Conservation (phyloP, 192 early-diverging fungal genomes). For the Glomus cerebriforme region DNA sequence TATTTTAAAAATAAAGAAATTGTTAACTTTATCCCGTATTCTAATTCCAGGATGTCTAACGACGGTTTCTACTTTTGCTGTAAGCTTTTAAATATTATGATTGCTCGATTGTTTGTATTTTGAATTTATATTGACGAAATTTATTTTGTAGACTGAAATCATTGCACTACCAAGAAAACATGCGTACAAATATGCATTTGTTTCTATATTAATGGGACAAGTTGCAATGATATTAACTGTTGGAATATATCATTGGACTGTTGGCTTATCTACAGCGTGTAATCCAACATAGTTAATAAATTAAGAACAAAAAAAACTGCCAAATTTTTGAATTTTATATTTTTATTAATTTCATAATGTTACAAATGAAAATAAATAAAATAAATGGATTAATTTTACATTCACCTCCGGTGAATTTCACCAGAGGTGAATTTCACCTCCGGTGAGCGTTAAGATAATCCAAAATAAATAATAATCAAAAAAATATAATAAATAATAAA, state of each 20-base stretch:
- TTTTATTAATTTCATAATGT: too few relatives aligned
- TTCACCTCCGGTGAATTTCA: too few relatives aligned
- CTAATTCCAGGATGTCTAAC: constrained; percentile 31
- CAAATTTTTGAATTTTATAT: too few relatives aligned
- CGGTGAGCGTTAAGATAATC: too few relatives aligned
- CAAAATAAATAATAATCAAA: too few relatives aligned
- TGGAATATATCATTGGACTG: constrained; percentile 24
- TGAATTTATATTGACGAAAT: not conserved
- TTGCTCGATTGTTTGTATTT: not conserved
- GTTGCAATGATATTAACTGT: constrained; percentile 12
- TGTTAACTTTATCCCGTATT: not conserved
- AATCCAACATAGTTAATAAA: not conserved
- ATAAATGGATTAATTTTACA: too few relatives aligned
- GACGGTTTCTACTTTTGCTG: constrained; percentile 29
- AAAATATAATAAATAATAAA: too few relatives aligned
- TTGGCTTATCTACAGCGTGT: not conserved
- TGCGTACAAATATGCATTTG: constrained; percentile 22
- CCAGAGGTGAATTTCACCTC: too few relatives aligned
- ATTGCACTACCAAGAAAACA: not conserved
- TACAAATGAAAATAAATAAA: too few relatives aligned
- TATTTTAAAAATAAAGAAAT: too few relatives aligned
- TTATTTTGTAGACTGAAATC: constrained; percentile 17
- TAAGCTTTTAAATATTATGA: not conserved
- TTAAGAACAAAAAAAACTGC: too few relatives aligned
- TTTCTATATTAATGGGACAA: constrained; percentile 19